These are phyloP conservation scores for Cryptosporidium canis DNA, from an alignment of 169 alveolate species.

Conservation along the genomic window DNA sequence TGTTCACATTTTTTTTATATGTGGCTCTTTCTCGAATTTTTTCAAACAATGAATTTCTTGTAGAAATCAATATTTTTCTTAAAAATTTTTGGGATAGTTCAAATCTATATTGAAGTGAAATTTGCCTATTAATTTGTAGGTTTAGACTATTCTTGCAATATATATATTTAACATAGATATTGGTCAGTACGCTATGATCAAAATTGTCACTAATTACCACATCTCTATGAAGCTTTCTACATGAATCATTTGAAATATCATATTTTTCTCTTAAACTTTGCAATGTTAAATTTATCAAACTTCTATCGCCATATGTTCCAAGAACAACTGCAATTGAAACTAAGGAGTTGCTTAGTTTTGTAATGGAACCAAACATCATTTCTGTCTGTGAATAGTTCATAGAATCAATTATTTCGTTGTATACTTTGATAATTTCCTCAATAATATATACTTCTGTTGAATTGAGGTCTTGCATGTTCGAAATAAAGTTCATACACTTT, in stretches of 20 bases:
- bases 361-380: constrained; percentile 27
- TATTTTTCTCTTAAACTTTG: constrained; percentile 13
- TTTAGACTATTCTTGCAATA: constrained; percentile 13
- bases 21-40: constrained; percentile 26
- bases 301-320: constrained; percentile 20
- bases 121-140: background rate
- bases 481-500: constrained; percentile 30
- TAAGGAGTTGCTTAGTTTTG: constrained; percentile 38
- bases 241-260: constrained; percentile 2
- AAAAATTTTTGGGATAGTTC: constrained; percentile 10
- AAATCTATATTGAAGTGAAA: constrained; percentile 13
- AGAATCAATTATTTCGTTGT: background rate
- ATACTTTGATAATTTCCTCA: constrained; percentile 3
- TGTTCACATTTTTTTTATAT: background rate
- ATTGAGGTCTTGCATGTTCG: background rate
- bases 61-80: constrained; percentile 28
- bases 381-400: background rate
- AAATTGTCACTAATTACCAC: background rate
- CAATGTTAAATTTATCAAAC: constrained; percentile 5
- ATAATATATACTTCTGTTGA: background rate
- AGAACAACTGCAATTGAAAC: constrained; percentile 13
- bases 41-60: constrained; percentile 44
- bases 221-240: constrained; percentile 42
- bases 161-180: background rate
- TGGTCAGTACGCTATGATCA: background rate